Evolutionary conservation across 2,329 filamentous ascomycete genomes (phyloP).

Genomic region (Ophiostoma quercus): DNA sequence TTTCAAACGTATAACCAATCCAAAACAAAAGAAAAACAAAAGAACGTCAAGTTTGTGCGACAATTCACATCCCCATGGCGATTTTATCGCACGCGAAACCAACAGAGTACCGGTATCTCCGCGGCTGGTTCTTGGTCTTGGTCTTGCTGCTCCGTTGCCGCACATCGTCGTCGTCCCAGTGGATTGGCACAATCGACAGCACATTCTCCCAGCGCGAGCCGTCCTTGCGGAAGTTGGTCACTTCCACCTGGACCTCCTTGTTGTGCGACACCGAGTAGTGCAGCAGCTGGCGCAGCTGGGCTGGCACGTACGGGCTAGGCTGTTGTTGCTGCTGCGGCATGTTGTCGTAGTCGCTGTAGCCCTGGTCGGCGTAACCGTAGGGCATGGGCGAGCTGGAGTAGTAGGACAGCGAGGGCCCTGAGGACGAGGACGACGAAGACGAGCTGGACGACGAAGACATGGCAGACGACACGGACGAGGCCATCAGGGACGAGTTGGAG

Average conservation of each 20-base stretch:
- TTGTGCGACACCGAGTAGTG: conserved; percentile 42
- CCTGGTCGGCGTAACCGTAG: background rate
- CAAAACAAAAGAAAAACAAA: background rate
- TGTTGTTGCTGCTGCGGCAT: background rate
- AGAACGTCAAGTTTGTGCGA: background rate
- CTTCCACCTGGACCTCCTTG: conserved; percentile 44
- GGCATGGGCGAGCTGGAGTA: background rate
- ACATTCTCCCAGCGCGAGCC: conserved; percentile 76
- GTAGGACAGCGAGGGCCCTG: background rate
- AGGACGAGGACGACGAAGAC: background rate
- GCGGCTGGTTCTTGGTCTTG: background rate
- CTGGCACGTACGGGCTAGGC: background rate
- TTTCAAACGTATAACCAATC: background rate
- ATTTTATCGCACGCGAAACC: conserved; percentile 65
- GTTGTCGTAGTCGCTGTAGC: background rate
- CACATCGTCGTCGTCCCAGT: conserved; percentile 56
- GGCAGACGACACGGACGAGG: background rate
- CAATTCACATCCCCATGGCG: conserved; percentile 5
- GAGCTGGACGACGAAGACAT: background rate
- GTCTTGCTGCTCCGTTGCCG: background rate
- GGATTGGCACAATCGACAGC: conserved; percentile 77
- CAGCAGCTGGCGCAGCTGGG: conserved; percentile 48
- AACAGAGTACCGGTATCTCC: conserved; percentile 62
- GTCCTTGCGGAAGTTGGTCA: conserved; percentile 78
- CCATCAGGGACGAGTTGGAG: background rate